These are phyloP conservation scores for Stylonectria norvegica DNA, from an alignment of 2,329 filamentous ascomycete species.

Conservation along the genomic window DNA sequence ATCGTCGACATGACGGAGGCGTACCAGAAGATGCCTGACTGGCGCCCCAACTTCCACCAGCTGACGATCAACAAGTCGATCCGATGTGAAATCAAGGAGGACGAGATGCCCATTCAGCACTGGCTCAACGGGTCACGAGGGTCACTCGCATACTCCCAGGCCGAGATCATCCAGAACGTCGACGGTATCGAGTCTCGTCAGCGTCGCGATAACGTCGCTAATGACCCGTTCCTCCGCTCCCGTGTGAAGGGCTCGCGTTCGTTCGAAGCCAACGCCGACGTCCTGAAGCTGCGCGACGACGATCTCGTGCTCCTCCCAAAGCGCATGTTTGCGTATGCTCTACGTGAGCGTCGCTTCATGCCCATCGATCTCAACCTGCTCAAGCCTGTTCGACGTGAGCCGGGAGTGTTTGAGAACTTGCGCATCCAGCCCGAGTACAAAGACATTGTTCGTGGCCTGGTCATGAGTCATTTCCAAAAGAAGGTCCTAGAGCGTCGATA, in stretches of 20 bases:
- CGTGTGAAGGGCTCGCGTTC: slow-evolving; percentile 35
- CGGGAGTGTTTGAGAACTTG: slow-evolving; percentile 39
- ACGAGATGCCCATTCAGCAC: slow-evolving; percentile 37
- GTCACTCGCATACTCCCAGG: slow-evolving; percentile 32
- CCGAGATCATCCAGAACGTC: slow-evolving; percentile 34
- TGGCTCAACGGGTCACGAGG: slow-evolving; percentile 33
- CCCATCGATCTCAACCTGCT: slow-evolving; percentile 34
- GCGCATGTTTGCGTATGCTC: slow-evolving; percentile 40
- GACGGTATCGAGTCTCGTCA: slow-evolving; percentile 37
- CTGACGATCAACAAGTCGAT: slow-evolving; percentile 30
- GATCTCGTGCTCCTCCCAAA: slow-evolving; percentile 37
- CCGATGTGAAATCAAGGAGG: slow-evolving; percentile 30
- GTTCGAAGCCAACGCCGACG: slow-evolving; percentile 32
- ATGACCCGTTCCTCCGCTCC: slow-evolving; percentile 34
- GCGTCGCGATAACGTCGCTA: slow-evolving; percentile 34
- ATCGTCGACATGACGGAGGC: slow-evolving; percentile 42
- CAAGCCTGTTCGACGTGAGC: slow-evolving; percentile 35
- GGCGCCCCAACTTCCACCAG: slow-evolving; percentile 33
- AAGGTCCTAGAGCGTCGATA: slow-evolving; percentile 36
- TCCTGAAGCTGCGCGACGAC: slow-evolving; percentile 25
- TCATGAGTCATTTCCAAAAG: slow-evolving; percentile 40
- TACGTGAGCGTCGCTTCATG: slow-evolving; percentile 39
- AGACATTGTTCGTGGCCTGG: slow-evolving; percentile 38
- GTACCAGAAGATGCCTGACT: slow-evolving; percentile 37
- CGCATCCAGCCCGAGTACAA: slow-evolving; percentile 40